Percentiles rank a stretch among this genome's conserved stretches.
These are phyloP conservation scores for Crataegus laevigata DNA, from an alignment of 306 rosid genomes.

Conservation along the genomic window DNA sequence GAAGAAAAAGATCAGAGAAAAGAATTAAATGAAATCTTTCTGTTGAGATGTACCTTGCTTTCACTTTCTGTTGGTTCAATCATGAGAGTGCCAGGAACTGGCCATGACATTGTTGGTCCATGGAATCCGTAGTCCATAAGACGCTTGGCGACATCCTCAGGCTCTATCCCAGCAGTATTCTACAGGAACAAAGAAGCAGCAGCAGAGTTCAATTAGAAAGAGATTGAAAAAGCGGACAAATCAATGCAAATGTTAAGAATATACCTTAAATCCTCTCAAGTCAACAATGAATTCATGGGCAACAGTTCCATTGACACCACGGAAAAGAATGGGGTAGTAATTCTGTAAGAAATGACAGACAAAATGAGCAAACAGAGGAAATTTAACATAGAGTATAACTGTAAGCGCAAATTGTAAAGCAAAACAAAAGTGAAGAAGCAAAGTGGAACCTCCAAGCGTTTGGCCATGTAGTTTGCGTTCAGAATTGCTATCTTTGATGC, in stretches of 20 bases:
- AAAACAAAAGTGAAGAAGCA: slow-evolving; percentile 8
- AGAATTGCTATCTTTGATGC: slow-evolving; percentile 97
- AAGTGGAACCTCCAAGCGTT: slow-evolving; percentile 76
- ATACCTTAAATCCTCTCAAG: slow-evolving; percentile 94
- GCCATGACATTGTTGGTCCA: slow-evolving; percentile 99
- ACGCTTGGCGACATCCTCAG: slow-evolving; percentile 96
- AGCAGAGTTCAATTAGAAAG: not conserved
- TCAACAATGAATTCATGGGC: slow-evolving; percentile 96
- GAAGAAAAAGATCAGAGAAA: not conserved
- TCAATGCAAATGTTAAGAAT: slow-evolving; percentile 1
- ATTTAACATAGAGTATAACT: not conserved
- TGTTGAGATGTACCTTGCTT: slow-evolving; percentile 62
- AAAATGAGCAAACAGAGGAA: slow-evolving; percentile 11
- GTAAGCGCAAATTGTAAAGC: not conserved
- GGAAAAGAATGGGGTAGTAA: slow-evolving; percentile 83
- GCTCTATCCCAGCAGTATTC: slow-evolving; percentile 87
- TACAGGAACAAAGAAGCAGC: slow-evolving; percentile 8
- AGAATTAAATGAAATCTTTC: not conserved
- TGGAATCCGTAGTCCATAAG: slow-evolving; percentile 97
- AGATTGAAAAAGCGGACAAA: not conserved
- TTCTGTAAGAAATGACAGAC: slow-evolving; percentile 36
- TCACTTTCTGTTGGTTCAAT: slow-evolving; percentile 98
- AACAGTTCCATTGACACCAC: slow-evolving; percentile 94
- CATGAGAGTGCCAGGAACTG: slow-evolving; percentile 99
- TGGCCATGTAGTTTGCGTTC: slow-evolving; percentile 98